A percentile compares a stretch with the other conserved stretches of the same genome.
Evolutionary conservation across 2,329 filamentous ascomycete genomes (phyloP).

Genomic region (Neodidymelliopsis sp.): DNA sequence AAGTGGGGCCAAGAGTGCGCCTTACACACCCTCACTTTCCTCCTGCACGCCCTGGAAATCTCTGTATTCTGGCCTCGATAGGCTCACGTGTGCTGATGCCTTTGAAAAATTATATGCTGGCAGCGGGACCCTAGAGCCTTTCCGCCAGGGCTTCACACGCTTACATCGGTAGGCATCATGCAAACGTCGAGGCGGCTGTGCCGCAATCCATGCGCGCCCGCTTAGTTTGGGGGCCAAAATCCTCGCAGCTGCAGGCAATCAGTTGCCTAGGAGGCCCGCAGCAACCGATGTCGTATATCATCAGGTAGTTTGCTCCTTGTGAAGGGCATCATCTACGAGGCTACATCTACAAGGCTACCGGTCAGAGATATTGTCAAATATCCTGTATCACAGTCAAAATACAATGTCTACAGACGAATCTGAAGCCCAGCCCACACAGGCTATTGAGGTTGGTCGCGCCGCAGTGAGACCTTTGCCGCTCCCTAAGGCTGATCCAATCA

Average conservation of each 20-base stretch:
- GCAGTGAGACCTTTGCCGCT: slow-evolving; percentile 20
- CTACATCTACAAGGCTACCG: slow-evolving; percentile 39
- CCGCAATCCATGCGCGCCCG: slow-evolving; percentile 22
- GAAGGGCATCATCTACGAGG: slow-evolving; percentile 29
- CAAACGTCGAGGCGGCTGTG: slow-evolving; percentile 31
- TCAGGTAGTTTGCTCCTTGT: slow-evolving; percentile 24
- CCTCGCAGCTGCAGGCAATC: slow-evolving; percentile 27
- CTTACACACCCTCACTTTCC: slow-evolving; percentile 1
- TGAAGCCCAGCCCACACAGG: slow-evolving; percentile 28
- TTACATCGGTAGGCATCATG: neutral
- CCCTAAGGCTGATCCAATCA: slow-evolving; percentile 33
- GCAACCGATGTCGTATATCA: slow-evolving; percentile 35
- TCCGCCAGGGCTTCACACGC: neutral
- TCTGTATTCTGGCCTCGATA: neutral
- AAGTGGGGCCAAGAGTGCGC: slow-evolving; percentile 29
- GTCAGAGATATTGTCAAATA: slow-evolving; percentile 5
- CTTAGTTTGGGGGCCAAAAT: slow-evolving; percentile 15
- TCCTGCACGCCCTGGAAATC: too few species aligned
- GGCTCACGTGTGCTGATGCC: neutral
- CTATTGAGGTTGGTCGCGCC: slow-evolving; percentile 27
- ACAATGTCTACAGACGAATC: slow-evolving; percentile 31
- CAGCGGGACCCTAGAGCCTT: neutral
- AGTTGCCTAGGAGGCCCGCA: slow-evolving; percentile 39
- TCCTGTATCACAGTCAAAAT: slow-evolving; percentile 10
- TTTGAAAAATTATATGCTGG: neutral